Conservation (phyloP, 2,329 filamentous ascomycete species). For the Ophiocordyceps camponoti-saundersi region DNA sequence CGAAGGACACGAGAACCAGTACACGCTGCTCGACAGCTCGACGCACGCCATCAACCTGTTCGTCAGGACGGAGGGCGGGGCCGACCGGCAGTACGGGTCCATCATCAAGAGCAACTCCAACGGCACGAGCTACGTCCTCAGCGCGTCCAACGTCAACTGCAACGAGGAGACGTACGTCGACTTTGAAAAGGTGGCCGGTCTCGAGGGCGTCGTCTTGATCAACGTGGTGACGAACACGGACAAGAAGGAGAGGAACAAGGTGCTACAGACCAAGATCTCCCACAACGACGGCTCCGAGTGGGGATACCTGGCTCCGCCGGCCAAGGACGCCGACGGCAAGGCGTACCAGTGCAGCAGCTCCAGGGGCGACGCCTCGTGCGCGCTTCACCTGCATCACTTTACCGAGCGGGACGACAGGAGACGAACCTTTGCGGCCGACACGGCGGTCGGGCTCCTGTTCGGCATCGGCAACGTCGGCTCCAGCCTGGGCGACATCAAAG, state of each 20-base stretch:
- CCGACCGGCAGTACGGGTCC: conserved; percentile 57
- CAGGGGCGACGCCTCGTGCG: conserved; percentile 49
- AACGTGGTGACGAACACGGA: conserved; percentile 68
- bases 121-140: conserved; percentile 84
- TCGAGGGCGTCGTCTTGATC: conserved; percentile 79
- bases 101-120: conserved; percentile 98
- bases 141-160: conserved; percentile 65
- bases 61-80: conserved; percentile 56
- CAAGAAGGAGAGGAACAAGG: conserved; percentile 63
- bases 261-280: conserved; percentile 77
- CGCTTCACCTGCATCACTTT: conserved; percentile 86
- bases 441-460: conserved; percentile 81
- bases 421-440: conserved; percentile 76
- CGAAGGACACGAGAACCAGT: conserved; percentile 61
- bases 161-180: conserved; percentile 68
- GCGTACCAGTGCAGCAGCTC: conserved; percentile 48
- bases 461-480: conserved; percentile 79
- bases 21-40: conserved; percentile 88
- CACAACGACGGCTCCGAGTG: conserved; percentile 93
- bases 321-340: conserved; percentile 53
- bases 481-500: conserved; percentile 45
- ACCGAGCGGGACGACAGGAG: conserved; percentile 72
- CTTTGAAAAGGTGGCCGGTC: conserved; percentile 85
- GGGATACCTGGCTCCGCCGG: conserved; percentile 58
- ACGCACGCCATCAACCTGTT: conserved; percentile 91